Evolutionary conservation across 805 yeast species (phyloP), one percentile per base, ranked within the genome.

Genomic region (Naumovozyma baii): DNA sequence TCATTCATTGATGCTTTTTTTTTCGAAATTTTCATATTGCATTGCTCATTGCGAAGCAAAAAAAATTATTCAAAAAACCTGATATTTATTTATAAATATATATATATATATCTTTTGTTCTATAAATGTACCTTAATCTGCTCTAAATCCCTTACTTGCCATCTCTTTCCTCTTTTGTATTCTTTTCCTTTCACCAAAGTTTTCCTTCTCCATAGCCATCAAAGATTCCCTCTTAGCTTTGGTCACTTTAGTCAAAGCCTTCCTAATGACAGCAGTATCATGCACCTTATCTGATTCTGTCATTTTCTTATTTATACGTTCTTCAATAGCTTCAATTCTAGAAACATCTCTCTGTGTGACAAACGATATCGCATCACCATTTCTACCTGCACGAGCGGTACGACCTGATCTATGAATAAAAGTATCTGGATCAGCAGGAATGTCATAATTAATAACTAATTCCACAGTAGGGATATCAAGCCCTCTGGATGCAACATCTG

Each of bases 401-500:
- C 98, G 84, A 67, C 98, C 98, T 9, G 90, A 95, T 61, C 98
- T 72, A 64, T 92, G 98, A 39, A 92, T 87, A 53, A 85, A 92
- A 47, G 92, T 96, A 55, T 92, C 96, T 3, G 97, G 84, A 55
- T 92, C 96, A 0, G 92, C 87, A 4, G 98, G 98, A 18, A 92
- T 76, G 55, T 92, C 97, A 55, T 75, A 92, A 58, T 92, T 92
- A 18, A 92, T 65, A 18, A 92, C 97, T 50, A 92, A 68, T 55
- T 80, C 90, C 3, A 92, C 98, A 7, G 77, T 71, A 9, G 97
- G 98, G 41, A 92, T 92, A 71, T 92, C 98, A 48, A 92, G 72
- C 60, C 98, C 98, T 74, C 98, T 78, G 20, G 95, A 80, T 2
- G 96, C 98, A 17, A 92, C 96, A 60, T 92, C 98, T 0, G 99